Evolutionary conservation across 768 basidiomycete species (phyloP).

Genomic region (Leucocoprinus sp.): DNA sequence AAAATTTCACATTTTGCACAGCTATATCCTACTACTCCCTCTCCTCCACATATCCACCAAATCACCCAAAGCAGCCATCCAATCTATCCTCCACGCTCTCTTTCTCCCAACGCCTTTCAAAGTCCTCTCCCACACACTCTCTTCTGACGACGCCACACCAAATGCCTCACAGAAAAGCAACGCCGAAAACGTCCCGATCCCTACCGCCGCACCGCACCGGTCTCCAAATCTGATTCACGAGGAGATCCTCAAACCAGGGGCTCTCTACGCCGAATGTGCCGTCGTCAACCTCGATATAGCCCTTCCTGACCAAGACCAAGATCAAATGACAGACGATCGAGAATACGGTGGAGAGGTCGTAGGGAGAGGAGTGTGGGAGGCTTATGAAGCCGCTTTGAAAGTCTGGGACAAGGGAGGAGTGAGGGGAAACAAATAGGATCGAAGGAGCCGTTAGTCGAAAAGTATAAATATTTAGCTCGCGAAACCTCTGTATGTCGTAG

Average conservation of each 20-base stretch:
- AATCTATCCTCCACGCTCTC: slow-evolving; percentile 73
- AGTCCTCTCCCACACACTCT: slow-evolving; percentile 25
- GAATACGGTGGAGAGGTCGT: slow-evolving; percentile 65
- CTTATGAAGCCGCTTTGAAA: slow-evolving; percentile 58
- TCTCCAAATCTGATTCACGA: slow-evolving; percentile 25
- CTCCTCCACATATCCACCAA: slow-evolving; percentile 64
- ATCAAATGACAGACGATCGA: slow-evolving; percentile 46
- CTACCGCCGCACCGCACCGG: neutral
- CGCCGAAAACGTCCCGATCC: slow-evolving; percentile 11
- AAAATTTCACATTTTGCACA: slow-evolving; percentile 19
- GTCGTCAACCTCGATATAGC: slow-evolving; percentile 43
- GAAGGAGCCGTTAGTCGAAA: neutral
- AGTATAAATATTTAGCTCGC: neutral
- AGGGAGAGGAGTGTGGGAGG: slow-evolving; percentile 71
- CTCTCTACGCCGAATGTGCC: slow-evolving; percentile 70
- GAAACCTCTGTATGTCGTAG: no score
- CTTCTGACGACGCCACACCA: slow-evolving; percentile 8
- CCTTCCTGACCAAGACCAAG: slow-evolving; percentile 1
- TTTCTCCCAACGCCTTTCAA: slow-evolving; percentile 80
- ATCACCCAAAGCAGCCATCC: slow-evolving; percentile 52
- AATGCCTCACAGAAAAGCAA: neutral
- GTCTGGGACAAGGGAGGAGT: slow-evolving; percentile 42
- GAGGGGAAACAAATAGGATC: neutral
- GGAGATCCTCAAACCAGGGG: slow-evolving; percentile 71
- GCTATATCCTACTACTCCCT: slow-evolving; percentile 63